Percentiles rank a stretch among this genome's conserved stretches.
phyloP scores from a whole-genome alignment of 2,329 filamentous ascomycete genomes.

The Podosphaera xanthii region DNA sequence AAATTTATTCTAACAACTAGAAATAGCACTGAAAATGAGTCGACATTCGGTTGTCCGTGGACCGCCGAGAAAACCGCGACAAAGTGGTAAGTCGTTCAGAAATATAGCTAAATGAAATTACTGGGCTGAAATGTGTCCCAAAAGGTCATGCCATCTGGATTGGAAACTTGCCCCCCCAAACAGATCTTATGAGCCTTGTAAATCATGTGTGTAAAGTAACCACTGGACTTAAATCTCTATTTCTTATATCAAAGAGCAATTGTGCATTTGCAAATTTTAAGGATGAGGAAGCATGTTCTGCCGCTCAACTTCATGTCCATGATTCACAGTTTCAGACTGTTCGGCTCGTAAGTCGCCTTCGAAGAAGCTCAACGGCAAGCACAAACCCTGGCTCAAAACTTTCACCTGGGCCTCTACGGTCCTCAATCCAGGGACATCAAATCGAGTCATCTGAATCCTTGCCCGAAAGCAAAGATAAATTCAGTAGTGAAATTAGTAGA shows the following conservation, averaged over 20 bases:
- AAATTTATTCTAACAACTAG: too few species aligned
- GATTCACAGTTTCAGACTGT: conserved; percentile 77
- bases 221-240: conserved; percentile 62
- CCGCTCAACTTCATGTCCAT: conserved; percentile 65
- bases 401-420: conserved; percentile 13
- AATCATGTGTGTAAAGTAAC: conserved; percentile 67
- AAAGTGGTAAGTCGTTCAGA: conserved; percentile 28
- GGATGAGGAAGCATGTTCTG: conserved; percentile 49
- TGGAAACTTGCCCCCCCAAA: conserved; percentile 71
- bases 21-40: neutral
- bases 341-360: conserved; percentile 62
- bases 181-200: conserved; percentile 64
- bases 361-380: conserved; percentile 27
- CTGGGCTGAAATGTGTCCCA: conserved; percentile 21
- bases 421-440: conserved; percentile 8
- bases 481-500: conserved; percentile 3
- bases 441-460: conserved; percentile 8
- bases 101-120: neutral
- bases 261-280: conserved; percentile 94
- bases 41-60: conserved; percentile 26
- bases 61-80: conserved; percentile 32
- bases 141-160: conserved; percentile 85
- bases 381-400: conserved; percentile 12
- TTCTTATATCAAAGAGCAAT: conserved; percentile 90
- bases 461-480: conserved; percentile 17